These are phyloP conservation scores for Kodamaea ohmeri DNA, from an alignment of 1,139 yeast genomes.

Conservation along the genomic window DNA sequence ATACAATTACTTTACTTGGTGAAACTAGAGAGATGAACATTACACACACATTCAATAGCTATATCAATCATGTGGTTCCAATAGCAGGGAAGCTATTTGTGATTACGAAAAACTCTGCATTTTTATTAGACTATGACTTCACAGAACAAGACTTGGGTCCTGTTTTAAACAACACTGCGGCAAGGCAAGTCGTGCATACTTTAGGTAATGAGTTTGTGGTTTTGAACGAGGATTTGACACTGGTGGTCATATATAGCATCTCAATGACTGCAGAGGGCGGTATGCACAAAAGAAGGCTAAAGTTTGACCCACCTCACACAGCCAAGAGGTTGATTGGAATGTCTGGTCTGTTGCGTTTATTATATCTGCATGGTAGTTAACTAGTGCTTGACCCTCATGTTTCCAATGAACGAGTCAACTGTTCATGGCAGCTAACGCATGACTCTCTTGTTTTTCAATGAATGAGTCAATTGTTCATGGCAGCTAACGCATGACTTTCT, in stretches of 20 bases:
- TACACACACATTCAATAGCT: constrained; percentile 1
- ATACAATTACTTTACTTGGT: not conserved
- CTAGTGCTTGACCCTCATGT: too few species aligned
- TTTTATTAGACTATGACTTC: not conserved
- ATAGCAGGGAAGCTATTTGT: constrained; percentile 6
- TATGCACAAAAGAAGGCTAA: constrained; percentile 7
- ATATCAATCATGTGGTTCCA: constrained; percentile 10
- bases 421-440: not conserved
- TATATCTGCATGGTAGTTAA: not conserved
- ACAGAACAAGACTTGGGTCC: constrained; percentile 7
- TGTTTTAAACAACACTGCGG: constrained; percentile 9
- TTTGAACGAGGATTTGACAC: constrained; percentile 7
- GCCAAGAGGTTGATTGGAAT: constrained; percentile 7
- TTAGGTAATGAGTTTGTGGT: constrained; percentile 6
- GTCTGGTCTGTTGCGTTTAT: constrained; percentile 6
- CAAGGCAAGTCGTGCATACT: constrained; percentile 7
- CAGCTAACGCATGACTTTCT: too few species aligned
- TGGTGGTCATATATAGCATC: constrained; percentile 8
- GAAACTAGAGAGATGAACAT: not conserved
- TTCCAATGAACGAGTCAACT: not conserved
- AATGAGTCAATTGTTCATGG: too few species aligned
- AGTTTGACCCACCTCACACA: constrained; percentile 1
- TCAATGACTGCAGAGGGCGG: constrained; percentile 4
- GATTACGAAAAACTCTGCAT: constrained; percentile 5
- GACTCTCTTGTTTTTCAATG: too few species aligned